Evolutionary conservation across 129 eudicot genomes (phyloP), one percentile per base, ranked within the genome.

Genomic region (Flaveria linearis): DNA sequence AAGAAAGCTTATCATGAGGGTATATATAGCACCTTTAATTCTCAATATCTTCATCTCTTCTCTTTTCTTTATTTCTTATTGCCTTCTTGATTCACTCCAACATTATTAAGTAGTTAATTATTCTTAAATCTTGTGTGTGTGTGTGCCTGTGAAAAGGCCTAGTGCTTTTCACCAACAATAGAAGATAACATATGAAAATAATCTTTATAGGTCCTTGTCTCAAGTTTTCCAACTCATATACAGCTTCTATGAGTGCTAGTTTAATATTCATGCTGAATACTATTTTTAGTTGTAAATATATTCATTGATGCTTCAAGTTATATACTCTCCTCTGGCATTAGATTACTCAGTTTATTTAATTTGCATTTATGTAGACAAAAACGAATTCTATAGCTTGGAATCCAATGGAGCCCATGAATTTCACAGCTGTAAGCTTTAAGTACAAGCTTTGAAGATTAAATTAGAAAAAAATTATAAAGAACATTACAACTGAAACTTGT

Each of bases 381-480:
- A 88, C 97, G 39, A 94, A 94, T 87, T 88, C 98, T 11, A 87
- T 94, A 80, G 83, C 97, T 42, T 91, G 98, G 98, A 94, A 94
- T 74, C 97, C 98, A 7, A 87, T 86, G 93, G 98, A 94, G 87
- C 97, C 98, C 14, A 91, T 94, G 97, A 94, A 94, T 72, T 94
- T 94, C 67, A 91, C 98, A 50, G 93, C 96, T 80, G 98, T 93
- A 86, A 88, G 97, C 51, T 23, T 30, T 68, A 45, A 10, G 53
- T 18, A 33, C 14, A 52, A 63, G 52, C 14, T 16, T 9, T 45
- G 49, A 26, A 39, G 25, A 53, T 63, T 17, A n/a, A 16, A 26
- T 16, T 4, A 60, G 25, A 4, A 26, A 30, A n/a, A 22, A 11
- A 51, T 60, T 61, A 26, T 7, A 43, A 7, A 43, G 50, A 45